Conservation (phyloP, 192 early-diverging fungal species). For the Paraglomus brasilianum region DNA sequence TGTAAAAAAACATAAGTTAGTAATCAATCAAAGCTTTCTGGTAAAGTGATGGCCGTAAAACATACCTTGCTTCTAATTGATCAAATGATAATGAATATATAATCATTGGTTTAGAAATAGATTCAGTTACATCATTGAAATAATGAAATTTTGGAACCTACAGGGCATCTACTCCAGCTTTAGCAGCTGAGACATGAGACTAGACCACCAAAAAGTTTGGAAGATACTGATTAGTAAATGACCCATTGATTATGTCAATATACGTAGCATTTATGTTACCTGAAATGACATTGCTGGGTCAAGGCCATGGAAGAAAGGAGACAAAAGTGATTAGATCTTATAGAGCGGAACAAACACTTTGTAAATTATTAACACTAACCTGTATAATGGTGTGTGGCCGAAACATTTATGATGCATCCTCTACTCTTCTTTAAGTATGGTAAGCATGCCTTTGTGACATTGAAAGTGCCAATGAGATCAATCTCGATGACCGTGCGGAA, state of each 20-base stretch:
- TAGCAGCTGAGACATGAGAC: slow-evolving; percentile 57
- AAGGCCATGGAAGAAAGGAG: slow-evolving; percentile 40
- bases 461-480: slow-evolving; percentile 73
- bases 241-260: not conserved
- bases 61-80: not conserved
- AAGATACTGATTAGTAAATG: not conserved
- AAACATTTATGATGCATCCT: slow-evolving; percentile 68
- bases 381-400: slow-evolving; percentile 64
- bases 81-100: too few species aligned
- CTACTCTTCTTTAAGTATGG: slow-evolving; percentile 65
- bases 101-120: too few species aligned
- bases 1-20: slow-evolving; percentile 24
- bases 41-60: not conserved
- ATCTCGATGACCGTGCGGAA: slow-evolving; percentile 70
- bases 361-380: too few species aligned
- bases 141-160: too few species aligned
- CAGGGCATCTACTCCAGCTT: slow-evolving; percentile 64
- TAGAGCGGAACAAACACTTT: too few species aligned
- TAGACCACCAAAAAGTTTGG: slow-evolving; percentile 39
- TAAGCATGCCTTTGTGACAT: slow-evolving; percentile 68
- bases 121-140: slow-evolving; percentile 40
- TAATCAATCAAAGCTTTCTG: not conserved
- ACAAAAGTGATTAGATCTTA: slow-evolving; percentile 46
- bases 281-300: slow-evolving; percentile 34
- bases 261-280: slow-evolving; percentile 15